These are phyloP conservation scores for Carex parvula DNA, from an alignment of 176 grass and related monocot species.

Conservation along the genomic window DNA sequence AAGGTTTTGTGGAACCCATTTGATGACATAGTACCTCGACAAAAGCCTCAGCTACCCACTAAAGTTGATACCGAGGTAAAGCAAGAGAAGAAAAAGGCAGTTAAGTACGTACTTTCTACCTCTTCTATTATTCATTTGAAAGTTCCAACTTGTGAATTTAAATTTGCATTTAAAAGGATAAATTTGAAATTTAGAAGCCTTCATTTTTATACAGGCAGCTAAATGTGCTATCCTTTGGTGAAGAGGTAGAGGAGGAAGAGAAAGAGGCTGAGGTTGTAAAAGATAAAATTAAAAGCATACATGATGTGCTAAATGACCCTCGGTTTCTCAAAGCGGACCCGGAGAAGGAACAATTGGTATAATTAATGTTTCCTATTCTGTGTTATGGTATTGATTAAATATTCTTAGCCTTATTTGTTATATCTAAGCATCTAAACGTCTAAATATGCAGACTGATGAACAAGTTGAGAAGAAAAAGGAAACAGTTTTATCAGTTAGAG, in stretches of 20 bases:
- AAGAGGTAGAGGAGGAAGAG: conserved; percentile 95
- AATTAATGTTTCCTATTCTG: conserved; percentile 19
- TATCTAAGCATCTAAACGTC: conserved; percentile 22
- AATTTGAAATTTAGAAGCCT: conserved; percentile 16
- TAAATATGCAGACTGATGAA: conserved; percentile 44
- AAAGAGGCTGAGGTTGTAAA: conserved; percentile 55
- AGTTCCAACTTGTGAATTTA: background rate
- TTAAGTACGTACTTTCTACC: conserved; percentile 53
- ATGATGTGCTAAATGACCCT: conserved; percentile 87
- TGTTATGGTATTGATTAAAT: conserved; percentile 26
- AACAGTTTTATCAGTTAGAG: conserved; percentile 58
- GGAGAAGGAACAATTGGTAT: conserved; percentile 29
- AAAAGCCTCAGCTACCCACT: conserved; percentile 43
- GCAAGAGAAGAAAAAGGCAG: conserved; percentile 66
- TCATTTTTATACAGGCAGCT: conserved; percentile 58
- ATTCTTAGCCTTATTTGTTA: conserved; percentile 17
- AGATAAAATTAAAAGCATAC: conserved; percentile 95
- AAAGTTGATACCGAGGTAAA: conserved; percentile 52
- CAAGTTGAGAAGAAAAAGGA: conserved; percentile 79
- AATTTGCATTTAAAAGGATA: conserved; percentile 2
- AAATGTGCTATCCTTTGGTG: conserved; percentile 90
- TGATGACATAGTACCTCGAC: conserved; percentile 84
- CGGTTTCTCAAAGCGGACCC: conserved; percentile 73
- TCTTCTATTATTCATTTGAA: conserved; percentile 13
- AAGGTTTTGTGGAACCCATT: conserved; percentile 98